Base-by-base conservation (phyloP, 2,329 filamentous ascomycete genomes). In the Exophiala sideris region DNA sequence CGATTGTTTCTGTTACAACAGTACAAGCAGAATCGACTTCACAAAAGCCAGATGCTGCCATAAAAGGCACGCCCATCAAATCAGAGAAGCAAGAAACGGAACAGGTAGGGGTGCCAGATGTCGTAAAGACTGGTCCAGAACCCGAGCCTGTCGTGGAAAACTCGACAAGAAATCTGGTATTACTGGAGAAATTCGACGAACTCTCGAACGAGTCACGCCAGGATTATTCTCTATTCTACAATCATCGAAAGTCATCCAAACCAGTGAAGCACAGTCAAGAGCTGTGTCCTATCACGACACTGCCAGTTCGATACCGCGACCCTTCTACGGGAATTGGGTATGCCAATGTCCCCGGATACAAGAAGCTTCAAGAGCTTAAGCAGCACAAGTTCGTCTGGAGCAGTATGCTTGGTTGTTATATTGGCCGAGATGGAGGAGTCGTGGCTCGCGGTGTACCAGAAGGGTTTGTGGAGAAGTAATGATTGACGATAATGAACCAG, bases 381-480 rank as follows among this genome's bases (percentile, higher is more conserved):
- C 83, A 86, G 51, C 79, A 95, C 11, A 87, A 89, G 40, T 91
- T 91, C 69, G 82, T 82, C 54, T 99, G 89, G 88, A 95, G 91
- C 68, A 78, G 78, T 29, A 77, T 94, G 62, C 71, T 95, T 29
- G 91, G 89, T 5, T 88, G 86, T 12, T 99, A 91, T 81, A 86
- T 92, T 3, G 92, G 92, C 0, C 61, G 78, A 75, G 60, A 76
- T 75, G 67, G 75, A 71, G 52, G 44, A 35, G 21, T 47, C 2
- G 53, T 52, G 63, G 83, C 89, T 0, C 88, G 78, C 36, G 91
- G 91, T 5, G 91, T 96, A 20, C 92, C 91, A 0, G 84, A 83
- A 54, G 81, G 89, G 48, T 97, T 96, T 67, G 66, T 75, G 53
- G 67, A 74, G 29, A 52, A 48, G 29, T 47, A 21, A 47, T 54